phyloP scores from a whole-genome alignment of 2,329 filamentous ascomycete species.

The Colletotrichum liaoningense region DNA sequence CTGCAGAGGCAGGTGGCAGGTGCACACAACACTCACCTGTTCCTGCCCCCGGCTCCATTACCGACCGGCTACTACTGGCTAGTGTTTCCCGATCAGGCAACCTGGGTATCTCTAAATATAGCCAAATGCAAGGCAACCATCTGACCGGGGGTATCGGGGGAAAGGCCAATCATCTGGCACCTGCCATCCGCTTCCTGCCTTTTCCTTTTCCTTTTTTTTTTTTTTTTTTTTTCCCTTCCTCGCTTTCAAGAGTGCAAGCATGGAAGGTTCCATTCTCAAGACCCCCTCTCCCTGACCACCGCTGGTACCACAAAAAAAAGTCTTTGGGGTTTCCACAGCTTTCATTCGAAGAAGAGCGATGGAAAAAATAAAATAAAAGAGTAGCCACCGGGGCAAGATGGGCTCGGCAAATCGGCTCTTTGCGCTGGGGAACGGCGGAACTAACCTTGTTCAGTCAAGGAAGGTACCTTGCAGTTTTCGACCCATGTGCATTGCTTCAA shows the following conservation, averaged over 20 bases:
- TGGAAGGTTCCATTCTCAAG: too few species aligned
- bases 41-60: constrained; percentile 21
- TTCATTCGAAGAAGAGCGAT: constrained; percentile 14
- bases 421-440: not conserved
- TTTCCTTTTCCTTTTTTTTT: not conserved
- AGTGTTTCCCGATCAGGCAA: constrained; percentile 17
- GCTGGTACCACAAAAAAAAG: not conserved
- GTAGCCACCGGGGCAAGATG: constrained; percentile 4
- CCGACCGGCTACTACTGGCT: constrained; percentile 13
- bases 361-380: constrained; percentile 12
- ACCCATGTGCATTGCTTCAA: not conserved
- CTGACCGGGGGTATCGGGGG: not conserved
- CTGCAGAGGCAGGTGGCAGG: constrained; percentile 9
- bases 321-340: not conserved
- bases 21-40: constrained; percentile 26
- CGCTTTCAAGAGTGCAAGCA: not conserved
- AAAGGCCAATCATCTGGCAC: constrained; percentile 14
- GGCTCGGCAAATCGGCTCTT: constrained; percentile 31
- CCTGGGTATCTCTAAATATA: constrained; percentile 18
- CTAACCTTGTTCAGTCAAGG: not conserved
- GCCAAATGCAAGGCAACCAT: constrained; percentile 11
- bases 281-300: not conserved
- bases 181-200: constrained; percentile 21
- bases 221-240: not conserved
- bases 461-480: not conserved